Evolutionary conservation across 768 basidiomycete species (phyloP).

Genomic region (Xerocomellus amylosporus): DNA sequence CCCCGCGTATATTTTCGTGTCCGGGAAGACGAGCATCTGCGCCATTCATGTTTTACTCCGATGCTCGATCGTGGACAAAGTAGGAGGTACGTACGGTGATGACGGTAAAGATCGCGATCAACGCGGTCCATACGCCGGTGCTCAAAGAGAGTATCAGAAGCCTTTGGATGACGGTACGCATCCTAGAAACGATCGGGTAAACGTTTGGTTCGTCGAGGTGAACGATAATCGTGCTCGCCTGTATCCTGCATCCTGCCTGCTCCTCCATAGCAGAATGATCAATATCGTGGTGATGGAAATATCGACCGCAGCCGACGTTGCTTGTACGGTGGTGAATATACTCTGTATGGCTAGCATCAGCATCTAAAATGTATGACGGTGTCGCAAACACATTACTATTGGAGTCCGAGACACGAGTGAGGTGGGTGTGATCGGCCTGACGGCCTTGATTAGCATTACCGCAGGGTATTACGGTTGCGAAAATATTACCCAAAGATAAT

Average conservation of each 20-base stretch:
- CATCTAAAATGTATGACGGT: background rate
- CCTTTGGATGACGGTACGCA: slow-evolving; percentile 15
- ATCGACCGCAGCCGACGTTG: slow-evolving; percentile 8
- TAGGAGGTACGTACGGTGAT: slow-evolving; percentile 8
- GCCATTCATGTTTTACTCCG: background rate
- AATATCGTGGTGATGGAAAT: slow-evolving; percentile 15
- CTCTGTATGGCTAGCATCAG: slow-evolving; percentile 3
- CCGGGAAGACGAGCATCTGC: slow-evolving; percentile 12
- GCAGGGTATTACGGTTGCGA: no score
- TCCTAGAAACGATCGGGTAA: slow-evolving; percentile 1
- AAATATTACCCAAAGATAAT: slow-evolving; percentile 13
- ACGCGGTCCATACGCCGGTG: slow-evolving; percentile 18
- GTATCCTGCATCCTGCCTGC: slow-evolving; percentile 15
- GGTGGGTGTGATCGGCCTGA: slow-evolving; percentile 14
- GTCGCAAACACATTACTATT: background rate
- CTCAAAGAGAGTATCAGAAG: slow-evolving; percentile 15
- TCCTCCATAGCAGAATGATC: slow-evolving; percentile 11
- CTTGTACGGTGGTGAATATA: slow-evolving; percentile 8
- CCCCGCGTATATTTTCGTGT: slow-evolving; percentile 17
- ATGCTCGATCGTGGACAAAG: background rate
- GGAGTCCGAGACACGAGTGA: slow-evolving; percentile 8
- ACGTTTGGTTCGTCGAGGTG: background rate
- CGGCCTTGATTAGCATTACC: background rate
- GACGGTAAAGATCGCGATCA: slow-evolving; percentile 12
- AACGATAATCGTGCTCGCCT: background rate